Conservation (phyloP, 2,329 filamentous ascomycete genomes). For the Metarhizium guizhouense region DNA sequence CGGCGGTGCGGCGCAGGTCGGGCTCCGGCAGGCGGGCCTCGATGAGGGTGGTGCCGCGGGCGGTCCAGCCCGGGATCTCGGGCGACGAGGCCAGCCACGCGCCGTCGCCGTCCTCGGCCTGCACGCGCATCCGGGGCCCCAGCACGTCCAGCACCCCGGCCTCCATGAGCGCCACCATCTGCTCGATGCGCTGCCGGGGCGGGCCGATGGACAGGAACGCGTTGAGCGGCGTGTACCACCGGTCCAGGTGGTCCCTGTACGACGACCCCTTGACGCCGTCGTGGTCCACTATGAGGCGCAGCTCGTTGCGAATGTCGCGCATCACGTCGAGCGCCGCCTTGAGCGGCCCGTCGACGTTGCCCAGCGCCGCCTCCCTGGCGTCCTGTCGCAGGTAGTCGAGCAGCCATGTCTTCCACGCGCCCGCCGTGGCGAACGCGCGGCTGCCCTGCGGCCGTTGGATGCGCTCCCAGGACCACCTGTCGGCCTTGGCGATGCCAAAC, state of each 20-base stretch:
- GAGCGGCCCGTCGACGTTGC: slow-evolving; percentile 2
- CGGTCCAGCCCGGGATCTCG: neutral
- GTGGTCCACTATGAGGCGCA: slow-evolving; percentile 6
- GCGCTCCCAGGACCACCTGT: slow-evolving; percentile 6
- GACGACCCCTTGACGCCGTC: slow-evolving; percentile 3
- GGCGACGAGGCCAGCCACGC: slow-evolving; percentile 1
- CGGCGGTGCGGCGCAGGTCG: neutral
- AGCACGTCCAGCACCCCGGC: slow-evolving; percentile 3
- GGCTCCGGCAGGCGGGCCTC: slow-evolving; percentile 3
- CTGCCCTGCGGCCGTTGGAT: neutral
- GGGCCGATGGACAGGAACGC: slow-evolving; percentile 5
- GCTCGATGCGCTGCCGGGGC: slow-evolving; percentile 4
- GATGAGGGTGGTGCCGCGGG: slow-evolving; percentile 3
- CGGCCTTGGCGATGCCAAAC: slow-evolving; percentile 1
- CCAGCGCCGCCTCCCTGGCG: neutral
- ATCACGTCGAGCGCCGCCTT: slow-evolving; percentile 6
- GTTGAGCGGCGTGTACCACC: slow-evolving; percentile 6
- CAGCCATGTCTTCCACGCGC: slow-evolving; percentile 3
- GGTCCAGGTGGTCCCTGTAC: slow-evolving; percentile 5
- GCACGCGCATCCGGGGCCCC: slow-evolving; percentile 1
- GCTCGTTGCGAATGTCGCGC: slow-evolving; percentile 5
- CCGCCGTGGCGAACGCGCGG: neutral
- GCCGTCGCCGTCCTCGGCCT: neutral
- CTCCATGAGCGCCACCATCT: slow-evolving; percentile 6
- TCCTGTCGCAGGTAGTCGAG: slow-evolving; percentile 1